Evolutionary conservation across 2,329 filamentous ascomycete genomes (phyloP).

Genomic region (Thelonectria blattea): DNA sequence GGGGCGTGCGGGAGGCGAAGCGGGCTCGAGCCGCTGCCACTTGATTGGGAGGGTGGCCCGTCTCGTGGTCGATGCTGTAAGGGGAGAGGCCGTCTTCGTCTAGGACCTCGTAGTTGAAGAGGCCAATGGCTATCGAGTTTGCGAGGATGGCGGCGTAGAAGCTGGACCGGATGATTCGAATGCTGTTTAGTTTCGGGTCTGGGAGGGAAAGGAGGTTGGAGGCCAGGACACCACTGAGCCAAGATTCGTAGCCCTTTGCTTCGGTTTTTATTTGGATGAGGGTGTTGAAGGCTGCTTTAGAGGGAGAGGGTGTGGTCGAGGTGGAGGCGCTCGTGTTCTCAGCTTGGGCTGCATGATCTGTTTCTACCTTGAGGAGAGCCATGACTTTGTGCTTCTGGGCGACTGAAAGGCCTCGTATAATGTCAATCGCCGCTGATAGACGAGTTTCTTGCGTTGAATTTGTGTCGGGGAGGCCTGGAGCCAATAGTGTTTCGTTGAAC

Average conservation of each 20-base stretch:
- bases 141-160: neutral
- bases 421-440: neutral
- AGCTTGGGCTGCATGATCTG: neutral
- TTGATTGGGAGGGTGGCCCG: neutral
- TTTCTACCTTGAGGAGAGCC: neutral
- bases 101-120: neutral
- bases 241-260: neutral
- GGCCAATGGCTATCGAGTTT: neutral
- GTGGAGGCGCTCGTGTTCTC: neutral
- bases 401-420: neutral
- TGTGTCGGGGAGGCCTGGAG: neutral
- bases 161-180: neutral
- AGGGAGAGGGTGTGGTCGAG: neutral
- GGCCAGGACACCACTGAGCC: neutral
- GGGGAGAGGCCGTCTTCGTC: neutral
- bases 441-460: neutral
- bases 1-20: neutral
- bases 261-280: neutral
- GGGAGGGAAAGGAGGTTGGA: neutral
- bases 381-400: neutral
- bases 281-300: neutral
- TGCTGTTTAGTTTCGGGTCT: neutral
- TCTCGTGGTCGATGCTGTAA: neutral
- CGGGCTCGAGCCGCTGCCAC: neutral
- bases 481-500: neutral